Evolutionary conservation across 345 rosid genomes (phyloP).

Genomic region (Gossypium longicalyx): DNA sequence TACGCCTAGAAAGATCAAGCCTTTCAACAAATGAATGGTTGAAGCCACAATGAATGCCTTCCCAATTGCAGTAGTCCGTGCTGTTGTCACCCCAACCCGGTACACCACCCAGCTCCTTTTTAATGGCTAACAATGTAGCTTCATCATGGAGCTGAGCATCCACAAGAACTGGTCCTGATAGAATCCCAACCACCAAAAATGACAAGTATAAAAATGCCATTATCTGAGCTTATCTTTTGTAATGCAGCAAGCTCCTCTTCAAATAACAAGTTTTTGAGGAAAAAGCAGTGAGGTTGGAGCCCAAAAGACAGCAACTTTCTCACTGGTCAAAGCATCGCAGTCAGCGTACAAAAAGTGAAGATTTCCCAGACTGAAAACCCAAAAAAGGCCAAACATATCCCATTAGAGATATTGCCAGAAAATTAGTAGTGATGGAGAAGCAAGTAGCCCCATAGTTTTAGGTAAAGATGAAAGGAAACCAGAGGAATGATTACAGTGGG

Average conservation of each 20-base stretch:
- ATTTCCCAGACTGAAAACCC: constrained; percentile 30
- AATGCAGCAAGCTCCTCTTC: not conserved
- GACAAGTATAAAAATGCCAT: constrained; percentile 47
- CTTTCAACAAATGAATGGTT: constrained; percentile 62
- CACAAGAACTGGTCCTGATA: constrained; percentile 41
- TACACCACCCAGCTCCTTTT: constrained; percentile 55
- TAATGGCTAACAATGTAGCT: constrained; percentile 60
- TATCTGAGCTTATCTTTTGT: not conserved
- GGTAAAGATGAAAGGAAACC: constrained; percentile 15
- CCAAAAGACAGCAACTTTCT: not conserved
- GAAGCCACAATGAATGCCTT: constrained; percentile 56
- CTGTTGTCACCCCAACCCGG: constrained; percentile 76
- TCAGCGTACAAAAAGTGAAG: constrained; percentile 1
- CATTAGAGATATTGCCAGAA: constrained; percentile 25
- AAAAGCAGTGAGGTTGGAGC: constrained; percentile 3
- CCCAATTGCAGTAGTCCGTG: constrained; percentile 79
- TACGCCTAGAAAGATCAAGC: constrained; percentile 74
- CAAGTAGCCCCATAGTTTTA: constrained; percentile 11
- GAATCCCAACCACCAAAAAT: constrained; percentile 49
- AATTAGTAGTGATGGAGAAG: constrained; percentile 16
- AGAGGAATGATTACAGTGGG: constrained; percentile 20
- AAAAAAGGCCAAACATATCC: constrained; percentile 20
- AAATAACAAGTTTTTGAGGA: not conserved
- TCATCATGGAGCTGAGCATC: constrained; percentile 47
- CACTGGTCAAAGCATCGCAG: constrained; percentile 23